Conservation (phyloP, 2,329 filamentous ascomycete genomes). For the Ramularia endophylla region DNA sequence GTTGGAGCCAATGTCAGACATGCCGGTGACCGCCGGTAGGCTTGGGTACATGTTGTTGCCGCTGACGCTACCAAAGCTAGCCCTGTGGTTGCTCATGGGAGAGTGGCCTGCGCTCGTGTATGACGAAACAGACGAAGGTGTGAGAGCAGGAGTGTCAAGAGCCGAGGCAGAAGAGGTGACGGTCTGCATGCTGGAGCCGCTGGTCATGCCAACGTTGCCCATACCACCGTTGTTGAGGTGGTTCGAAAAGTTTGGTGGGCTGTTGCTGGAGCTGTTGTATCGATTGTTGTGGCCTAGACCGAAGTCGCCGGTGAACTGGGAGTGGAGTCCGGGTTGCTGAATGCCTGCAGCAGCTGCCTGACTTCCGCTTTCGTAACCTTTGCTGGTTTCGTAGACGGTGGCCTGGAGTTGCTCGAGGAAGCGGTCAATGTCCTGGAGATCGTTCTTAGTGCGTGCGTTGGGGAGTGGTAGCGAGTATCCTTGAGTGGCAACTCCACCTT, state of each 20-base stretch:
- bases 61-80: slow-evolving; percentile 48
- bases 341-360: slow-evolving; percentile 73
- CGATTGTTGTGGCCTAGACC: slow-evolving; percentile 47
- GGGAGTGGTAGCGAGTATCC: slow-evolving; percentile 82
- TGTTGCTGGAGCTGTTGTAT: slow-evolving; percentile 51
- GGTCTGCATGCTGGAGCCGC: slow-evolving; percentile 32
- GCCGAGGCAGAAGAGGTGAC: slow-evolving; percentile 39
- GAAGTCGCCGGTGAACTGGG: slow-evolving; percentile 37
- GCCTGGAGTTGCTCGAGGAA: slow-evolving; percentile 94
- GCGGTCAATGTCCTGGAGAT: slow-evolving; percentile 88
- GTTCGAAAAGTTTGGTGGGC: slow-evolving; percentile 41
- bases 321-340: slow-evolving; percentile 66
- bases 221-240: slow-evolving; percentile 20
- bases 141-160: slow-evolving; percentile 66
- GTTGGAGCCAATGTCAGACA: slow-evolving; percentile 49
- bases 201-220: slow-evolving; percentile 35
- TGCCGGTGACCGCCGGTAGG: slow-evolving; percentile 64
- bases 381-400: slow-evolving; percentile 87
- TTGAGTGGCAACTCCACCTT: slow-evolving; percentile 59
- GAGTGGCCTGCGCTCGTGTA: slow-evolving; percentile 70
- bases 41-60: slow-evolving; percentile 67
- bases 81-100: slow-evolving; percentile 60
- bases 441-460: slow-evolving; percentile 87
- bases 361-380: slow-evolving; percentile 68
- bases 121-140: slow-evolving; percentile 68